Conservation (phyloP, 192 early-diverging fungal genomes). For the Coemansia sp. region DNA sequence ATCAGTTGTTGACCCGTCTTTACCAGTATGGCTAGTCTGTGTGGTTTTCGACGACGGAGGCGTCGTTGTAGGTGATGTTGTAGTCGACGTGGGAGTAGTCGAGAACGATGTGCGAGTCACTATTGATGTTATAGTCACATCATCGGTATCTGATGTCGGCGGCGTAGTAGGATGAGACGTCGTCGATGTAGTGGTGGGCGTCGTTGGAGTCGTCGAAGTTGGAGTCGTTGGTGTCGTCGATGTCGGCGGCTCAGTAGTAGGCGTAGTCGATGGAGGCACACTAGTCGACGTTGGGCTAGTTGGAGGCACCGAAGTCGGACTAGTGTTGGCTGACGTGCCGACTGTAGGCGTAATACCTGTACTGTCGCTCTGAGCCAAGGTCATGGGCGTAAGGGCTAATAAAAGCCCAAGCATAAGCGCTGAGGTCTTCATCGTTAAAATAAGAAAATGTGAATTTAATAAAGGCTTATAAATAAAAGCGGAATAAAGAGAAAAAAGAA, state of each 20-base stretch:
- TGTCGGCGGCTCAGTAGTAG: background rate
- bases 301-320: background rate
- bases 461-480: background rate
- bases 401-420: constrained; percentile 1
- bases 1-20: background rate
- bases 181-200: background rate
- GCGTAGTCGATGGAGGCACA: background rate
- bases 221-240: background rate
- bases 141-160: background rate
- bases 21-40: background rate
- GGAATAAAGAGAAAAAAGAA: constrained; percentile 2
- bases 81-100: background rate
- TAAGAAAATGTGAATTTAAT: background rate
- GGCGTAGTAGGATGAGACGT: background rate
- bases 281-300: background rate
- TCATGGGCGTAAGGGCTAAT: background rate
- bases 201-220: background rate
- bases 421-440: background rate
- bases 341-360: background rate
- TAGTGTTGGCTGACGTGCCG: background rate
- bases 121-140: constrained; percentile 5
- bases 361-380: background rate
- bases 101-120: constrained; percentile 6
- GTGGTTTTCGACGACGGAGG: background rate
- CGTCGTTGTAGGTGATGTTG: background rate